Evolutionary conservation across 2,329 filamentous ascomycete species (phyloP).

Genomic region (Botrytis pseudocinerea): DNA sequence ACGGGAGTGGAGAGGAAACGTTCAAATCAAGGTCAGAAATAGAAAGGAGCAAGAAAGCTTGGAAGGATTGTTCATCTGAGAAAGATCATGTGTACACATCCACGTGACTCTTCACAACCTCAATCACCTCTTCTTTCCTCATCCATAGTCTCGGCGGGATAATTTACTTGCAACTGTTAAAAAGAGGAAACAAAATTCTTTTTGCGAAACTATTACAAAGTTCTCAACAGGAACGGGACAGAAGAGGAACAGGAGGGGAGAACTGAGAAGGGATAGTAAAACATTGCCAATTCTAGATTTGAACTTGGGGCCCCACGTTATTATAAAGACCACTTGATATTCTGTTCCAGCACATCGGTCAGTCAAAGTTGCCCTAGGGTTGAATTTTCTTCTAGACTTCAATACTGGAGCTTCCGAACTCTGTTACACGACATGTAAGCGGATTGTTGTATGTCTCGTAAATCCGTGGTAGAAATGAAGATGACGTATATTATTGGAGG

Average conservation of each 20-base stretch:
- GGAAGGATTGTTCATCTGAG: background rate
- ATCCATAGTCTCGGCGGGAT: background rate
- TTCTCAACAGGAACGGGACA: background rate
- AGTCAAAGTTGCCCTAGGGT: fast-evolving
- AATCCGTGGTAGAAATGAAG: background rate
- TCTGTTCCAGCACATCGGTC: background rate
- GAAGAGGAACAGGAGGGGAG: background rate
- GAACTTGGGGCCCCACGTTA: background rate
- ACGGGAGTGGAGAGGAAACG: background rate
- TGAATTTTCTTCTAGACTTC: background rate
- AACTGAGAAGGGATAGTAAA: background rate
- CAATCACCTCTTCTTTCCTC: background rate
- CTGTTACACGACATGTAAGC: background rate
- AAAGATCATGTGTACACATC: background rate
- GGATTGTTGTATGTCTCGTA: background rate
- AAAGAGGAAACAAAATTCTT: background rate
- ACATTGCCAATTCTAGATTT: background rate
- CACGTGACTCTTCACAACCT: background rate
- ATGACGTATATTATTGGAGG: background rate
- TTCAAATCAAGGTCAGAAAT: background rate
- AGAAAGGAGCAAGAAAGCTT: background rate
- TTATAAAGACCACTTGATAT: background rate
- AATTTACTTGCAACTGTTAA: background rate
- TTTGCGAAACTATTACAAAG: background rate
- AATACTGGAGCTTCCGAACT: background rate